These are phyloP conservation scores for Rhizopus microsporus DNA, from an alignment of 371 early-diverging fungal genomes.

Conservation along the genomic window DNA sequence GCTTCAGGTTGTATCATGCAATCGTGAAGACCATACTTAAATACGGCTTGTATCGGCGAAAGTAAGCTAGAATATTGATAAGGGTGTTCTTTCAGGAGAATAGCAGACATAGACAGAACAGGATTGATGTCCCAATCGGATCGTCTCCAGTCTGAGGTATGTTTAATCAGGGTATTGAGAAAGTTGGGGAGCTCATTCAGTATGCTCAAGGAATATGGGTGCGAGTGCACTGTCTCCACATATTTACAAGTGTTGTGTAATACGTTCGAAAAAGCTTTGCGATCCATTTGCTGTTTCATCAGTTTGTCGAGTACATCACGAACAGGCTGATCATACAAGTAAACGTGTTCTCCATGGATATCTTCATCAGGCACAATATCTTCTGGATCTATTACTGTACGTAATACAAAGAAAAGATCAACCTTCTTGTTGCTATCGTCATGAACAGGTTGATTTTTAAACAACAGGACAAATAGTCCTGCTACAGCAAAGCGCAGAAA, in stretches of 20 bases:
- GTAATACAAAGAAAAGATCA: conserved; percentile 60
- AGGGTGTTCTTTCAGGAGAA: conserved; percentile 50
- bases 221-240: conserved; percentile 57
- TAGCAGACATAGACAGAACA: conserved; percentile 52
- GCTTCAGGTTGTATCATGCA: conserved; percentile 42
- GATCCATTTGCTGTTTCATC: conserved; percentile 60
- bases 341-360: conserved; percentile 39
- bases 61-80: conserved; percentile 39
- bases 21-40: conserved; percentile 46
- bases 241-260: conserved; percentile 57
- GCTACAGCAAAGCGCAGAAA: conserved; percentile 63
- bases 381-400: conserved; percentile 56
- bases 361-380: conserved; percentile 60
- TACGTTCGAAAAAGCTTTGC: conserved; percentile 57
- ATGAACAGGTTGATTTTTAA: conserved; percentile 57
- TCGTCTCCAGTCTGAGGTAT: conserved; percentile 51
- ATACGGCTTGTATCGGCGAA: conserved; percentile 38
- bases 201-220: conserved; percentile 49
- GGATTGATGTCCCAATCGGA: conserved; percentile 60
- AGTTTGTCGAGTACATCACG: conserved; percentile 63
- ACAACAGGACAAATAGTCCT: conserved; percentile 63
- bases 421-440: conserved; percentile 46
- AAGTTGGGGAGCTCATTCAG: conserved; percentile 48
- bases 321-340: conserved; percentile 62
- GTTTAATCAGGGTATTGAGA: conserved; percentile 40